A percentile compares a stretch with the other conserved stretches of the same genome.
These are phyloP conservation scores for Thielaviopsis musarum DNA, from an alignment of 2,329 filamentous ascomycete species.

Conservation along the genomic window DNA sequence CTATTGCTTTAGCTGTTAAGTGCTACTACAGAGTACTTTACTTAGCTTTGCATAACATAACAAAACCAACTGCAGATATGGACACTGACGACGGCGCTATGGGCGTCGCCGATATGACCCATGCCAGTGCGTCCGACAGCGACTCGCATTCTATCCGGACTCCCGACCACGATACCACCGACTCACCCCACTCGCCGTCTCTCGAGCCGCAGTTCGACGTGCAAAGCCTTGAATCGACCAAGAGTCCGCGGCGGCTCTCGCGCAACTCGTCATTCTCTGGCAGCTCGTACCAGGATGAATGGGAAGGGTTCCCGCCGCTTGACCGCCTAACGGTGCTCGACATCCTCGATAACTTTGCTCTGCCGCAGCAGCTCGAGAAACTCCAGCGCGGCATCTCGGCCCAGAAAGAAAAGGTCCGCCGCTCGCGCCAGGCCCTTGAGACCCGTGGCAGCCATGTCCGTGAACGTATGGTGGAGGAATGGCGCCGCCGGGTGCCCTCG, in stretches of 20 bases:
- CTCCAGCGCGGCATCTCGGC: constrained; percentile 67
- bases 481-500: constrained; percentile 68
- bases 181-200: constrained; percentile 27
- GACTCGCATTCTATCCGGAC: constrained; percentile 21
- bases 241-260: constrained; percentile 42
- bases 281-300: constrained; percentile 76
- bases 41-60: too few relatives aligned
- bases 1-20: too few relatives aligned
- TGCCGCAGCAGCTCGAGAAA: constrained; percentile 81
- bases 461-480: constrained; percentile 82
- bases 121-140: neutral
- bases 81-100: neutral
- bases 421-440: constrained; percentile 66
- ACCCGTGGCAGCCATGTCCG: constrained; percentile 62
- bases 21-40: too few relatives aligned
- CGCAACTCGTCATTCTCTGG: constrained; percentile 68
- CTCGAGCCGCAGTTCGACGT: neutral
- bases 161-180: constrained; percentile 28
- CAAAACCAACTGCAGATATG: neutral
- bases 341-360: constrained; percentile 79
- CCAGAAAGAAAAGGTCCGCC: constrained; percentile 71
- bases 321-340: constrained; percentile 87
- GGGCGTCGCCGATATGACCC: neutral
- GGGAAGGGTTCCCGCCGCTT: constrained; percentile 70
- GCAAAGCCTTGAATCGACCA: constrained; percentile 16